Conservation (phyloP, 75 land plant species). For the Cunninghamia lanceolata region DNA sequence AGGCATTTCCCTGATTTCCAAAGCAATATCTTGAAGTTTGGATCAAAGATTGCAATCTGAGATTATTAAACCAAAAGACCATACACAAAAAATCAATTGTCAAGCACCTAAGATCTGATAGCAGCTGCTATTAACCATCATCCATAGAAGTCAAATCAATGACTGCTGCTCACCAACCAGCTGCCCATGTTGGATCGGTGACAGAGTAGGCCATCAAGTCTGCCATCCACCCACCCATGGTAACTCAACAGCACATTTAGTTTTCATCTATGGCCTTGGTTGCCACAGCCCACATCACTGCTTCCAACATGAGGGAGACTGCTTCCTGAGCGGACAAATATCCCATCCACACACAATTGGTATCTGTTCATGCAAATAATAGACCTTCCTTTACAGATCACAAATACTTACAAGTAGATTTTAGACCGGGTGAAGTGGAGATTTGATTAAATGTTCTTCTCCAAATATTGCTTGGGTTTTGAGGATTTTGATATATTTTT, state of each 20-base stretch:
- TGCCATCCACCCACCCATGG: neutral
- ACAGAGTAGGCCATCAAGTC: neutral
- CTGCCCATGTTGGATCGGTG: neutral
- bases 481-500: neutral
- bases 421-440: neutral
- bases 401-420: neutral
- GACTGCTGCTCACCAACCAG: neutral
- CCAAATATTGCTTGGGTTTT: neutral
- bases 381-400: neutral
- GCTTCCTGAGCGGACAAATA: neutral
- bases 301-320: neutral
- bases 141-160: neutral
- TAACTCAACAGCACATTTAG: neutral
- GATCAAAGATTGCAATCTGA: neutral
- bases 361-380: neutral
- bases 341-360: neutral
- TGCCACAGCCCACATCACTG: neutral
- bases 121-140: neutral
- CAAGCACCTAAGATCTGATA: neutral
- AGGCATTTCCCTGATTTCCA: neutral
- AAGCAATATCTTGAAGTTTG: neutral
- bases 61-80: neutral
- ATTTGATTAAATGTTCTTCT: too few relatives aligned
- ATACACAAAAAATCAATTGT: too few relatives aligned
- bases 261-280: neutral